phyloP scores from a whole-genome alignment of 2,329 filamentous ascomycete genomes.

The Pseudogymnoascus sp. region DNA sequence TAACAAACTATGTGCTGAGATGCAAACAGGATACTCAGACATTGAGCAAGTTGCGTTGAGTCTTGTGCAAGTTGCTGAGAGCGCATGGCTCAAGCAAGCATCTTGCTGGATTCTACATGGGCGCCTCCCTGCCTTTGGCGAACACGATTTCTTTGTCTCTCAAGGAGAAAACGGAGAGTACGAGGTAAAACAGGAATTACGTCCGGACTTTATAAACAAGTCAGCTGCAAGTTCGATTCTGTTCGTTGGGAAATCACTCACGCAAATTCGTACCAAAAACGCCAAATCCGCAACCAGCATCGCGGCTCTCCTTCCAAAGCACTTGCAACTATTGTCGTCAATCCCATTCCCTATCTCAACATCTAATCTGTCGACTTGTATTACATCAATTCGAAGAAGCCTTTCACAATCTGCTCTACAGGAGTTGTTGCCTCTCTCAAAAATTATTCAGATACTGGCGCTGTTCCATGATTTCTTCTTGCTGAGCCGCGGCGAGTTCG shows the following conservation, averaged over 20 bases:
- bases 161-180: slow-evolving; percentile 46
- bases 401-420: slow-evolving; percentile 79
- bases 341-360: slow-evolving; percentile 67
- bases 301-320: slow-evolving; percentile 50
- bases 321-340: slow-evolving; percentile 59
- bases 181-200: slow-evolving; percentile 45
- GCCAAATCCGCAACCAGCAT: slow-evolving; percentile 25
- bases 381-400: slow-evolving; percentile 68
- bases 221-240: slow-evolving; percentile 73
- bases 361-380: slow-evolving; percentile 58
- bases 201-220: slow-evolving; percentile 71
- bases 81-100: slow-evolving; percentile 82
- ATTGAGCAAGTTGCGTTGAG: slow-evolving; percentile 68
- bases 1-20: slow-evolving; percentile 62
- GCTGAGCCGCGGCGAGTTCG: slow-evolving; percentile 82
- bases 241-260: slow-evolving; percentile 82
- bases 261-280: slow-evolving; percentile 61
- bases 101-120: slow-evolving; percentile 90
- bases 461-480: slow-evolving; percentile 82
- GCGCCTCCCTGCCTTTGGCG: slow-evolving; percentile 65
- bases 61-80: slow-evolving; percentile 70
- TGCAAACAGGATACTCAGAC: slow-evolving; percentile 82
- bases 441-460: slow-evolving; percentile 66
- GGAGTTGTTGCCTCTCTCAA: slow-evolving; percentile 66
- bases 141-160: slow-evolving; percentile 75